Evolutionary conservation across 345 rosid genomes (phyloP).

Genomic region (Limnanthes douglasii): DNA sequence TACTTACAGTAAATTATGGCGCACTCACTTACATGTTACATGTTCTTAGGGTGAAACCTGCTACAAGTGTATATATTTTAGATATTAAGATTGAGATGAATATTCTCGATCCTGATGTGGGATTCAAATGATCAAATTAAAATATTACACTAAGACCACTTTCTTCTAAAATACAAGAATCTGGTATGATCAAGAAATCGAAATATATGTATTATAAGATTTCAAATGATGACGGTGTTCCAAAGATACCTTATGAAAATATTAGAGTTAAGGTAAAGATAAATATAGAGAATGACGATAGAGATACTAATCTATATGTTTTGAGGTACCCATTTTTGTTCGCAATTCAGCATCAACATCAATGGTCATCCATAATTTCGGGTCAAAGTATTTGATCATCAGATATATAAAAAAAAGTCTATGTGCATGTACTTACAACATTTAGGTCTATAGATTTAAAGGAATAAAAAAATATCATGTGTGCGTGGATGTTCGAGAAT

Average conservation of each 20-base stretch:
- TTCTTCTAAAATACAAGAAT: slow-evolving; percentile 34
- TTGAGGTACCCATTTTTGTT: slow-evolving; percentile 74
- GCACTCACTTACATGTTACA: slow-evolving; percentile 46
- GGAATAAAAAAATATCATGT: slow-evolving; percentile 51
- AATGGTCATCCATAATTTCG: slow-evolving; percentile 91
- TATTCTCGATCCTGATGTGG: slow-evolving; percentile 48
- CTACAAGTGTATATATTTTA: slow-evolving; percentile 66
- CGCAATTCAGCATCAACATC: slow-evolving; percentile 72
- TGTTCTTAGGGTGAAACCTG: slow-evolving; percentile 82
- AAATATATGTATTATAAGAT: slow-evolving; percentile 62
- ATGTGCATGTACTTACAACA: slow-evolving; percentile 55
- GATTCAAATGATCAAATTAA: slow-evolving; percentile 31
- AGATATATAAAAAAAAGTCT: slow-evolving; percentile 47
- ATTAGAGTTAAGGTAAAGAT: slow-evolving; percentile 50
- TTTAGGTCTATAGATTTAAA: slow-evolving; percentile 71
- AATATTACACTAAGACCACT: slow-evolving; percentile 40
- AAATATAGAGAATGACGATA: slow-evolving; percentile 38
- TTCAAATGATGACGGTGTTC: slow-evolving; percentile 26
- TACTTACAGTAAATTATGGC: slow-evolving; percentile 59
- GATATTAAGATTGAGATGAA: slow-evolving; percentile 97
- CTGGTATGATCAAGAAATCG: slow-evolving; percentile 77
- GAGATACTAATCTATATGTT: slow-evolving; percentile 74
- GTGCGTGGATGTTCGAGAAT: slow-evolving; percentile 36
- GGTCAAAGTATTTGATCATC: slow-evolving; percentile 65
- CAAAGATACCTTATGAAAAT: slow-evolving; percentile 30